Evolutionary conservation across 2,329 filamentous ascomycete genomes (phyloP).

Genomic region (Aspergillus puulaauensis): DNA sequence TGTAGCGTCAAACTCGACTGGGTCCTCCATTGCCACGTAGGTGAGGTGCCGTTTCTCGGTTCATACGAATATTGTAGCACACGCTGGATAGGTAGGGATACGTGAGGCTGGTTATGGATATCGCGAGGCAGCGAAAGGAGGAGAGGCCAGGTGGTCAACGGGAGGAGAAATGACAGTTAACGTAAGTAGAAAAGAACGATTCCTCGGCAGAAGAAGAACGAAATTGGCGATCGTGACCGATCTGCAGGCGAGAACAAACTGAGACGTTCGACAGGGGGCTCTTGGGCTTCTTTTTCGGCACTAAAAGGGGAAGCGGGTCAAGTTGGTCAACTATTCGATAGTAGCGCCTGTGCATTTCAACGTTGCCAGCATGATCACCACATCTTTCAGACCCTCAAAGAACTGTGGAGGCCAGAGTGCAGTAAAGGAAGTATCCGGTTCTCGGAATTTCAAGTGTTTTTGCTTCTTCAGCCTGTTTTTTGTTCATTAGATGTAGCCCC

Average conservation of each 20-base stretch:
- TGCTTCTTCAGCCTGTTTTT: conserved; percentile 6
- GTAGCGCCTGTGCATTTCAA: conserved; percentile 1
- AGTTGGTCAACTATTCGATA: conserved; percentile 18
- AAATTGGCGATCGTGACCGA: conserved; percentile 19
- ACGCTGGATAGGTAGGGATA: background rate
- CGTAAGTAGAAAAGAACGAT: conserved; percentile 13
- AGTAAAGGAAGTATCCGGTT: background rate
- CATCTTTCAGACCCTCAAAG: background rate
- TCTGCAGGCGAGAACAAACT: conserved; percentile 20
- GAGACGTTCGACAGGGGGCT: conserved; percentile 22
- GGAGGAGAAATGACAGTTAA: conserved; percentile 10
- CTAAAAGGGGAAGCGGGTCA: conserved; percentile 29
- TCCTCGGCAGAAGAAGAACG: conserved; percentile 10
- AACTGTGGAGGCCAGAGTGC: background rate
- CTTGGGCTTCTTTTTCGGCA: conserved; percentile 18
- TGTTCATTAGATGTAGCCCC: background rate
- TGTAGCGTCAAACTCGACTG: conserved; percentile 19
- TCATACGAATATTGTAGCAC: conserved; percentile 3
- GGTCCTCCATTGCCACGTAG: conserved; percentile 29
- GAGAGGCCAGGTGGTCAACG: conserved; percentile 22
- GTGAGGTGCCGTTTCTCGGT: conserved; percentile 8
- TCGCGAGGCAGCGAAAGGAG: conserved; percentile 5
- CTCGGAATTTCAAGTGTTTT: background rate
- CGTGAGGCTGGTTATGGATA: conserved; percentile 5
- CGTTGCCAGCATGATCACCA: background rate